Base-by-base conservation (phyloP, 495 filamentous ascomycete genomes). In the Penicillium salamii region DNA sequence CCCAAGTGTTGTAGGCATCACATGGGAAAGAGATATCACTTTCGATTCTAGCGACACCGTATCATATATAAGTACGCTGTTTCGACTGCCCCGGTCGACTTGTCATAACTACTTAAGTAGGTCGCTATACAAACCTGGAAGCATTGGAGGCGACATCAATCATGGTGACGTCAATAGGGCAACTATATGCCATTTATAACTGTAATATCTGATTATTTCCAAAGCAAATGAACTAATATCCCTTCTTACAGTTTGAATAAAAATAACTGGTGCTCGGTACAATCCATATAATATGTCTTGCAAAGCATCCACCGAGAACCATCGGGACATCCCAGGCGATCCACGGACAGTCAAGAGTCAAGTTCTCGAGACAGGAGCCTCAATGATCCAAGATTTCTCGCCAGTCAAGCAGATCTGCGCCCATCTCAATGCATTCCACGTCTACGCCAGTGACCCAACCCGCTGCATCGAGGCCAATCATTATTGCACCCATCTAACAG, bases 361-460 rank as follows among this genome's bases (percentile, higher is more conserved):
- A 28, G 59, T 88, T 8, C 78, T 91, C 19, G 85, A 89, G 55
- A 81, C 82, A 5, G 86, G 81, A 20, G 84, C 88, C 3, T 51
- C 72, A 11, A 54, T 80, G 49, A 71, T 78, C 29, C 85, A 88
- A 55, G 81, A 86, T 53, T 90, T 95, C 63, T 70, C 72, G 0
- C 90, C 91, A 0, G 59, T 88, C 20, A 87, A 90, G 50, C 79
- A 79, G 42, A 81, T 95, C 54, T 95, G 91, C 67, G 90, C 86
- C 3, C 85, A 90, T 61, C 76, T 95, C 21, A 90, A 93, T 62
- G 90, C 89, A 40, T 92, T 90, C 70, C 90, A 95, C 67, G 78
- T 82, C 48, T 91, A 91, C 65, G 84, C 83, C 29, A 75, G 78
- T 12, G 87, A 90, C 37, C 82, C 82, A 0, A 75, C 70, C 0